A percentile compares a stretch with the other conserved stretches of the same genome.
Conservation (phyloP, 129 eudicot genomes). For the Chrysanthemum lavandulifolium region DNA sequence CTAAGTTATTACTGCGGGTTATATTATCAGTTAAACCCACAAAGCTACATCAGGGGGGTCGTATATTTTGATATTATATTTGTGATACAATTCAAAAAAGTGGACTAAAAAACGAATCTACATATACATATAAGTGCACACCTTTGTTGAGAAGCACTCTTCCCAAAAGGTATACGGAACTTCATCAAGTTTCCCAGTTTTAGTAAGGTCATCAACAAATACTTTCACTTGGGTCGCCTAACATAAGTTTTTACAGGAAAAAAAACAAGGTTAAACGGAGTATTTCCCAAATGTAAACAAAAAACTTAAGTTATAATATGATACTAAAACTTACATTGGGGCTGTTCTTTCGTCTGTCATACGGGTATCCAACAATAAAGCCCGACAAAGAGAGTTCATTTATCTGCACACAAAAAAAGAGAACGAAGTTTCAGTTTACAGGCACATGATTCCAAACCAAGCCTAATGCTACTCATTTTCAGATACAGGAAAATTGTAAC, state of each 20-base stretch:
- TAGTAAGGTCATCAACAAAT: conserved; percentile 69
- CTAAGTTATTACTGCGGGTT: background rate
- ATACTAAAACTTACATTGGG: conserved; percentile 41
- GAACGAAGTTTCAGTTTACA: background rate
- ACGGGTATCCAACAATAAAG: conserved; percentile 78
- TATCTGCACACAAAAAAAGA: conserved; percentile 49
- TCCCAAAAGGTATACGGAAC: conserved; percentile 77
- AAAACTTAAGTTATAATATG: conserved; percentile 1
- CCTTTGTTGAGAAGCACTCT: conserved; percentile 92
- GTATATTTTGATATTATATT: background rate
- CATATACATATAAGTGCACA: conserved; percentile 29
- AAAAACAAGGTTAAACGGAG: background rate
- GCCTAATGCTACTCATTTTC: background rate
- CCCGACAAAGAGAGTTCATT: conserved; percentile 62
- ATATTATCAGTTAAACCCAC: background rate
- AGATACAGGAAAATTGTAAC: background rate
- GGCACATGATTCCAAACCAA: conserved; percentile 3
- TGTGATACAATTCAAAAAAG: background rate
- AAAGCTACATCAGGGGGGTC: conserved; percentile 8
- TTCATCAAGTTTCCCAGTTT: conserved; percentile 64
- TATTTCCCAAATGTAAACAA: conserved; percentile 9
- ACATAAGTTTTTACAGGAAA: background rate
- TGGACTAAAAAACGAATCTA: too few species aligned
- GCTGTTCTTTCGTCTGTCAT: conserved; percentile 36
- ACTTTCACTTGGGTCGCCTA: conserved; percentile 79